Evolutionary conservation across 257 asterid species (phyloP), one percentile per base, ranked within the genome.

Genomic region (Rubia yunnanensis): DNA sequence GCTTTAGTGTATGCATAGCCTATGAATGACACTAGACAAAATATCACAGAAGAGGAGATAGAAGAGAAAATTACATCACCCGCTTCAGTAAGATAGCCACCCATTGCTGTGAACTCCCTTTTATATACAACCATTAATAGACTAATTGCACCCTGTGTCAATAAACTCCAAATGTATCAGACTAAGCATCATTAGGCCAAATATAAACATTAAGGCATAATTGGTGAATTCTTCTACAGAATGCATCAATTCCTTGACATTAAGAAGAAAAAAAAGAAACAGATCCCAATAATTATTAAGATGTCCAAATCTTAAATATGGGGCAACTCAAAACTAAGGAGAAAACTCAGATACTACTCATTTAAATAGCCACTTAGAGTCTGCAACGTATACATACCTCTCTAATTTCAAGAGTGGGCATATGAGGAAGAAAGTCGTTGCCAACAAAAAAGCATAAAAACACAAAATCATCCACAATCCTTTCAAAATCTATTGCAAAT

Each of bases 381-480:
- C 35, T 5, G 73, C 61, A 61, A 3, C 30, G 20, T 20, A 31
- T 26, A 65, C 67, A 70, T 83, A 91, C 97, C 99, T 94, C 99
- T 83, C 99, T 88, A 71, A 92, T 92, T 75, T 94, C 96, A 55
- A 94, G 72, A 10, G 97, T 92, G 66, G 97, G 99, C 97, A 94
- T 90, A 72, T 94, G 99, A 60, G 99, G 99, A 76, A 94, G 97
- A 78, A 94, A 94, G 80, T 94, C 99, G 41, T 94, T 94, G 79
- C 99, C 99, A 66, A 90, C 96, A 81, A 94, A 94, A 72, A 94
- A 88, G 66, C 97, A 94, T 70, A 88, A 71, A 63, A 94, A 90
- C 69, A 94, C 97, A 70, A 94, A 94, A 75, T 94, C 99, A 77
- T 94, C 99, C 85, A 94, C 88, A 78, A 90, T 83, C 80, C 95